Base-by-base conservation (phyloP, 2,329 filamentous ascomycete genomes). In the Scedosporium boydii region DNA sequence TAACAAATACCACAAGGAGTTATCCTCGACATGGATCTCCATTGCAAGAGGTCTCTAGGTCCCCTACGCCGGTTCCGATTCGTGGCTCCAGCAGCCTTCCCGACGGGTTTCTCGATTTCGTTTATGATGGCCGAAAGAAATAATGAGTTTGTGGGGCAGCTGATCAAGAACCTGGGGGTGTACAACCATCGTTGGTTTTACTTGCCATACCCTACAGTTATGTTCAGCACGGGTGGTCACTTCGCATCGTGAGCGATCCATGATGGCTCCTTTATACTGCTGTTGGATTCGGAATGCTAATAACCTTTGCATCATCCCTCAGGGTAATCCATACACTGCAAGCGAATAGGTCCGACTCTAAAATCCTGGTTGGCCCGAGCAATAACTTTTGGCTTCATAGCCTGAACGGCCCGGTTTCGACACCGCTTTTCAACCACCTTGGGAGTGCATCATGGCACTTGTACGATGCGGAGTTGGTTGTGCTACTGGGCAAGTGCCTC, bases 141-240 rank as follows among this genome's bases (percentile, higher is more conserved):
- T 23, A 75, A 73, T 64, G 55, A 66, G 1, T 77, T 75, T 59
- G 68, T 77, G 5, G 65, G 68, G 5, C 65, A 71, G 26, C 64
- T 76, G 21, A 71, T 77, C 12, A 56, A 65, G 5, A 72, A 73
- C 38, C 68, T 77, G 1, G 64, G 67, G 1, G 63, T 65, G 0
- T 77, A 76, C 58, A 73, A 77, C 64, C 69, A 68, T 4, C 65
- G 70, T n/a, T 77, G 75, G 75, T 68, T 76, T 18, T 69, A 72
- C 2, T 64, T 77, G 38, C 74, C 75, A 0, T 77, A 77, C 58
- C 66, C 72, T 3, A 76, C 75, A 2, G 73, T 77, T 38, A 77
- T 77, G 75, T 77, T 77, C 64, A 76, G 74, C 64, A 76, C 75
- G 1, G 75, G 75, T 12, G 76, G 75, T 48, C 75, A 77, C 63